phyloP scores from a whole-genome alignment of 164 flowering plant genomes.

The Vitis amurensis region DNA sequence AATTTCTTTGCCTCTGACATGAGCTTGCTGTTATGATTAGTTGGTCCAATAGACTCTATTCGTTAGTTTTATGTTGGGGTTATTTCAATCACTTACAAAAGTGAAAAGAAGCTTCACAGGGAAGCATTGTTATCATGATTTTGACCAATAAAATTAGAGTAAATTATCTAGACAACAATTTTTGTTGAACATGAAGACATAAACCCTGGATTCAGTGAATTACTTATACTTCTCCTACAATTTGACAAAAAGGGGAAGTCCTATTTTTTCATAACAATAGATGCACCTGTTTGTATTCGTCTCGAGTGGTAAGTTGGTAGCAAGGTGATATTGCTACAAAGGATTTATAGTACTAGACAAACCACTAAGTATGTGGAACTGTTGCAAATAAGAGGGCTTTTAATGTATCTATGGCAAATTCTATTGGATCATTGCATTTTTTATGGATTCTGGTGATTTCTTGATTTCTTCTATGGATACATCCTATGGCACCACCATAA shows the following conservation, averaged over 20 bases:
- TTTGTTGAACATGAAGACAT: neutral
- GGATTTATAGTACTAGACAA: too few species aligned
- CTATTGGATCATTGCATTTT: neutral
- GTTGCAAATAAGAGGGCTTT: too few species aligned
- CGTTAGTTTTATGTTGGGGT: neutral
- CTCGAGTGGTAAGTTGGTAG: too few species aligned
- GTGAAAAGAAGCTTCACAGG: neutral
- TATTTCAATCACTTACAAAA: neutral
- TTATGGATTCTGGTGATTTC: neutral
- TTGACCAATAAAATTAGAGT: neutral
- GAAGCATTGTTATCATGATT: neutral
- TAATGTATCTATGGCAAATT: too few species aligned
- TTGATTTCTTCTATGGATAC: too few species aligned
- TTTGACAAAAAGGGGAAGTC: neutral
- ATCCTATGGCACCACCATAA: neutral
- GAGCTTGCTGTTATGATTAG: neutral
- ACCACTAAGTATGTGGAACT: too few species aligned
- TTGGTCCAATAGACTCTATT: neutral
- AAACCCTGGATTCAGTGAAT: neutral
- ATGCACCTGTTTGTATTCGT: neutral
- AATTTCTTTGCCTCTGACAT: neutral
- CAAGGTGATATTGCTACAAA: too few species aligned
- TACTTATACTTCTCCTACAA: neutral
- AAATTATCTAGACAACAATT: neutral
- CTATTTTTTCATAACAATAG: neutral